Percentiles rank a stretch among this genome's conserved stretches.
phyloP scores from a whole-genome alignment of 2,329 filamentous ascomycete genomes.

The Verticillium dahliae region DNA sequence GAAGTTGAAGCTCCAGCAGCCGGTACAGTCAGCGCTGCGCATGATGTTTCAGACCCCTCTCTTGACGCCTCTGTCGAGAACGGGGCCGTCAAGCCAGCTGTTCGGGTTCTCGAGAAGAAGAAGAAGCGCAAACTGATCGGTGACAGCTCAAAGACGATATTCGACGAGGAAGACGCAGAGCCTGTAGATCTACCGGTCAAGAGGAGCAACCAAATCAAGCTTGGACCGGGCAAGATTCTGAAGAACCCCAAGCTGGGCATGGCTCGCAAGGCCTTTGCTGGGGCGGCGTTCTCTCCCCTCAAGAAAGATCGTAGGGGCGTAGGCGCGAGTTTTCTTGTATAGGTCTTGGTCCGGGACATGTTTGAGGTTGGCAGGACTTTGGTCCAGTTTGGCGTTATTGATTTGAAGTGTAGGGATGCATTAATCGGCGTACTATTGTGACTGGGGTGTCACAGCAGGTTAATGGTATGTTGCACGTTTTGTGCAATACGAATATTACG shows the following conservation, averaged over 20 bases:
- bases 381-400: background rate
- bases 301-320: constrained; percentile 63
- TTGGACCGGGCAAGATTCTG: constrained; percentile 13
- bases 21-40: background rate
- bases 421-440: background rate
- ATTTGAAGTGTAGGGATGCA: background rate
- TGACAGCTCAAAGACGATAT: constrained; percentile 56
- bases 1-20: background rate
- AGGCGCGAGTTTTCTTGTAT: constrained; percentile 53
- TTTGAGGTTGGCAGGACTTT: background rate
- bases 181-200: constrained; percentile 19
- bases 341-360: background rate
- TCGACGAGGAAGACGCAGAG: constrained; percentile 60
- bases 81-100: background rate
- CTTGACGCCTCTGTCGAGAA: background rate
- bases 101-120: constrained; percentile 25
- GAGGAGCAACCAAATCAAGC: constrained; percentile 24
- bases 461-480: too few relatives aligned
- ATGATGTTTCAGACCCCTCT: background rate
- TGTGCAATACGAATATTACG: background rate
- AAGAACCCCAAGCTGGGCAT: constrained; percentile 30
- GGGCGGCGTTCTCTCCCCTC: constrained; percentile 60
- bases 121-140: constrained; percentile 71
- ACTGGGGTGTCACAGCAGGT: background rate
- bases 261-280: constrained; percentile 42